phyloP scores from a whole-genome alignment of 129 eudicot genomes.

The Lactuca sativa region DNA sequence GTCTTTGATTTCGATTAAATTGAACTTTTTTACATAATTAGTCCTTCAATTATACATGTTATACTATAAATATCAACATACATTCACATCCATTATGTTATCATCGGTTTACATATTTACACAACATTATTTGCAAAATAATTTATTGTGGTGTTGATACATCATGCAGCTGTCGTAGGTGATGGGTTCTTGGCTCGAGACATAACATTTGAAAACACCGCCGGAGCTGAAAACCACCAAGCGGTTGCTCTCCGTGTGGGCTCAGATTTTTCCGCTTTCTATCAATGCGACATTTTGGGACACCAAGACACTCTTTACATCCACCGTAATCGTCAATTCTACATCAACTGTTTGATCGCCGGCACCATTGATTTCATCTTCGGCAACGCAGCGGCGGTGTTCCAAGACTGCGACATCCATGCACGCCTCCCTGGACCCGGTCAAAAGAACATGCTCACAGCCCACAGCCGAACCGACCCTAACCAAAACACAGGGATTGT shows the following conservation, averaged over 20 bases:
- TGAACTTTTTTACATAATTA: too few relatives aligned
- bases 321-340: slow-evolving; percentile 62
- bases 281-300: slow-evolving; percentile 51
- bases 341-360: slow-evolving; percentile 9
- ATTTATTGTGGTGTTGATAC: not conserved
- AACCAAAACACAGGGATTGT: slow-evolving; percentile 74
- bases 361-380: slow-evolving; percentile 77
- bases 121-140: not conserved
- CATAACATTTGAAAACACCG: slow-evolving; percentile 66
- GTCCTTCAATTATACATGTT: too few relatives aligned
- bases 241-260: slow-evolving; percentile 70
- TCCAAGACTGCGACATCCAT: slow-evolving; percentile 67
- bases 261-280: slow-evolving; percentile 22
- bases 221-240: slow-evolving; percentile 74
- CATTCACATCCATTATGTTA: too few relatives aligned
- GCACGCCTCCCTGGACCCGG: slow-evolving; percentile 50
- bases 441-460: slow-evolving; percentile 41
- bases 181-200: slow-evolving; percentile 60
- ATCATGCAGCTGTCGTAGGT: slow-evolving; percentile 54
- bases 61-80: too few relatives aligned
- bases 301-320: slow-evolving; percentile 74
- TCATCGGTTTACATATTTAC: too few relatives aligned
- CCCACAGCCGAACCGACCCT: slow-evolving; percentile 66
- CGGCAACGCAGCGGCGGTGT: slow-evolving; percentile 60
- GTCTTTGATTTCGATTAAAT: too few relatives aligned